Conservation (phyloP, 2,329 filamentous ascomycete species). For the Ophiostoma ips region DNA sequence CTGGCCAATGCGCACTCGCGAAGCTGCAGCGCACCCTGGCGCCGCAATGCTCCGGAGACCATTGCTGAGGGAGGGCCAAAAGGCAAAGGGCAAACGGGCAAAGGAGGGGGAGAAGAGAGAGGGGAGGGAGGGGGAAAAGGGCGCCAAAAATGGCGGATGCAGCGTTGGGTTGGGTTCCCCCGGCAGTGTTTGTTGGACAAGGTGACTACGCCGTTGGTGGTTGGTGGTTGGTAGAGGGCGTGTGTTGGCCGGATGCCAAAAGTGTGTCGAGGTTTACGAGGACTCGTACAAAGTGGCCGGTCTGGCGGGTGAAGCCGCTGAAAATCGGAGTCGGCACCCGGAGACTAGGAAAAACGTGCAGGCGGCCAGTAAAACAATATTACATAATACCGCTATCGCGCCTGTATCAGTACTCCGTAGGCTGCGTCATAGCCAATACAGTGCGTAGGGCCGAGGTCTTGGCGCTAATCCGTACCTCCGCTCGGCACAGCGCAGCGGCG, state of each 20-base stretch:
- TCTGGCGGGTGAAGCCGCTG: constrained; percentile 4
- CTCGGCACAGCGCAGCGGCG: neutral
- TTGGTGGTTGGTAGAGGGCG: too few relatives aligned
- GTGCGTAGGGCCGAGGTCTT: neutral
- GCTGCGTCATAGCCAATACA: neutral
- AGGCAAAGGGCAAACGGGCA: too few relatives aligned
- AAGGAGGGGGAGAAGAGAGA: too few relatives aligned
- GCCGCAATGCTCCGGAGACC: constrained; percentile 12
- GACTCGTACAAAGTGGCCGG: too few relatives aligned
- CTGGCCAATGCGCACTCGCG: constrained; percentile 8
- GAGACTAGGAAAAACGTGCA: neutral
- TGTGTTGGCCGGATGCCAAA: too few relatives aligned
- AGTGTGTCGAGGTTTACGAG: too few relatives aligned
- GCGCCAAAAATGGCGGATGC: neutral
- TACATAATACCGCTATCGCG: neutral
- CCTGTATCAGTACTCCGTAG: neutral
- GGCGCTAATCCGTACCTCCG: neutral
- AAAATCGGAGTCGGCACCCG: constrained; percentile 1
- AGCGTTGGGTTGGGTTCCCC: neutral
- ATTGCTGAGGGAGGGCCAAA: constrained; percentile 1
- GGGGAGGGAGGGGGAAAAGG: neutral
- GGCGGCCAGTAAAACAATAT: neutral
- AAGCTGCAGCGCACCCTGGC: constrained; percentile 11
- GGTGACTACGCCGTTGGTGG: too few relatives aligned
- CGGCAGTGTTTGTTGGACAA: too few relatives aligned